These are phyloP conservation scores for Boletellus ananas DNA, from an alignment of 768 basidiomycete genomes.

Conservation along the genomic window DNA sequence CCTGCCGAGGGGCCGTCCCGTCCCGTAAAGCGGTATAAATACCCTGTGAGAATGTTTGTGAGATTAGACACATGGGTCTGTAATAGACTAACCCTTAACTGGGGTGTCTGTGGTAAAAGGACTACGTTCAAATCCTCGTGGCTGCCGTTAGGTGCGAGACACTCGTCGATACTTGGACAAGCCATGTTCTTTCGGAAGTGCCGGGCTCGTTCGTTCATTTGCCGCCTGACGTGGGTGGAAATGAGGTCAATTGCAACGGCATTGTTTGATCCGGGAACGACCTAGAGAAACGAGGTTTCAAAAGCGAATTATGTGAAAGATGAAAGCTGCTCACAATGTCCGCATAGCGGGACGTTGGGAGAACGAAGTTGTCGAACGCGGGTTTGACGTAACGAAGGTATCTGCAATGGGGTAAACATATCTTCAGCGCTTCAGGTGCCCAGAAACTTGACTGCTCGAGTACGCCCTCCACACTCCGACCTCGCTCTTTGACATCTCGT, in stretches of 20 bases:
- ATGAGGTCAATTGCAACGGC: conserved; percentile 90
- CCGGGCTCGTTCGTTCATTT: conserved; percentile 75
- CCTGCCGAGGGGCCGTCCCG: conserved; percentile 62
- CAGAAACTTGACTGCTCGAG: conserved; percentile 68
- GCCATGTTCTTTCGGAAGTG: conserved; percentile 75
- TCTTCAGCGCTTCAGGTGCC: background rate
- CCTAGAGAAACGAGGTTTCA: conserved; percentile 43
- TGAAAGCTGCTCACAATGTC: conserved; percentile 62
- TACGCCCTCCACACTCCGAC: conserved; percentile 79
- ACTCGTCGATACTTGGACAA: conserved; percentile 37
- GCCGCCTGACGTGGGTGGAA: conserved; percentile 80
- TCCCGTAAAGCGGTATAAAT: conserved; percentile 87
- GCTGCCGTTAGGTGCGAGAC: conserved; percentile 34
- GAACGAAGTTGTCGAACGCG: conserved; percentile 90
- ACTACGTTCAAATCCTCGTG: conserved; percentile 52
- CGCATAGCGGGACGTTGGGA: conserved; percentile 79
- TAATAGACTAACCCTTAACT: conserved; percentile 58
- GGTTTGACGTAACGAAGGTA: conserved; percentile 96
- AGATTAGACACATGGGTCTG: background rate
- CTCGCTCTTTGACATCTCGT: conserved; percentile 85
- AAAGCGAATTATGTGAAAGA: background rate
- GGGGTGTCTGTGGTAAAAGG: conserved; percentile 73
- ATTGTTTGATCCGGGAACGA: conserved; percentile 93
- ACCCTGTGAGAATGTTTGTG: conserved; percentile 48
- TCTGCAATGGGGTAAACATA: conserved; percentile 36